Percentiles rank a stretch among this genome's conserved stretches.
Conservation (phyloP, 495 filamentous ascomycete genomes). For the Neurospora sp. region DNA sequence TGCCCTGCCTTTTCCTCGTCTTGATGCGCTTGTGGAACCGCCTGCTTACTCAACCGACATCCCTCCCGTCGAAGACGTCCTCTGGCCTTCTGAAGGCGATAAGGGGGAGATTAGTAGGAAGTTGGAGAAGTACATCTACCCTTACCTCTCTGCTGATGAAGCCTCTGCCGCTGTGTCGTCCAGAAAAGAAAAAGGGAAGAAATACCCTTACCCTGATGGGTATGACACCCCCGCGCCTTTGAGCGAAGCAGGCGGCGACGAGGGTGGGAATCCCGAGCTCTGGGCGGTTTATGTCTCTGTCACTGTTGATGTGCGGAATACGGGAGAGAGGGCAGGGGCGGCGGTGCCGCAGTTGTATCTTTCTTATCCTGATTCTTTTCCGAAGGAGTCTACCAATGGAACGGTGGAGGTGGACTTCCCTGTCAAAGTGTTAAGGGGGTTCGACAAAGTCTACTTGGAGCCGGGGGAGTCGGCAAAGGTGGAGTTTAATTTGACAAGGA, state of each 20-base stretch:
- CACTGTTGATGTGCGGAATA: constrained; percentile 58
- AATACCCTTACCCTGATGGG: constrained; percentile 62
- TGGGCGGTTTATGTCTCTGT: constrained; percentile 39
- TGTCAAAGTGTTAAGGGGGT: constrained; percentile 61
- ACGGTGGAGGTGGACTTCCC: constrained; percentile 65
- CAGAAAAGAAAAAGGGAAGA: accelerated
- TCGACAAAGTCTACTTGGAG: constrained; percentile 61
- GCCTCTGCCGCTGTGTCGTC: neutral
- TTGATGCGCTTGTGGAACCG: constrained; percentile 27
- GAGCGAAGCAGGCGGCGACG: constrained; percentile 66
- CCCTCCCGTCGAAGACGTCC: constrained; percentile 43
- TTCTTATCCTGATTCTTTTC: constrained; percentile 47
- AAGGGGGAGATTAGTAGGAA: neutral
- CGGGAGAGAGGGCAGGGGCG: constrained; percentile 52
- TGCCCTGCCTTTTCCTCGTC: constrained; percentile 36
- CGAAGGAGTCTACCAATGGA: constrained; percentile 29
- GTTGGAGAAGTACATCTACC: constrained; percentile 78
- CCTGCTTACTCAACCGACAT: constrained; percentile 48
- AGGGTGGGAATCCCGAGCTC: constrained; percentile 78
- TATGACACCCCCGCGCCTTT: constrained; percentile 46
- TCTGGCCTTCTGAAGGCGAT: too few relatives aligned
- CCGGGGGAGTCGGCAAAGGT: constrained; percentile 49
- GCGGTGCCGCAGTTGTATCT: constrained; percentile 82
- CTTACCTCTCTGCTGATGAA: constrained; percentile 52
- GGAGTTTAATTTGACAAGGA: constrained; percentile 61